Evolutionary conservation across 75 land plant species (phyloP).

Genomic region (Isoetes taiwanensis): DNA sequence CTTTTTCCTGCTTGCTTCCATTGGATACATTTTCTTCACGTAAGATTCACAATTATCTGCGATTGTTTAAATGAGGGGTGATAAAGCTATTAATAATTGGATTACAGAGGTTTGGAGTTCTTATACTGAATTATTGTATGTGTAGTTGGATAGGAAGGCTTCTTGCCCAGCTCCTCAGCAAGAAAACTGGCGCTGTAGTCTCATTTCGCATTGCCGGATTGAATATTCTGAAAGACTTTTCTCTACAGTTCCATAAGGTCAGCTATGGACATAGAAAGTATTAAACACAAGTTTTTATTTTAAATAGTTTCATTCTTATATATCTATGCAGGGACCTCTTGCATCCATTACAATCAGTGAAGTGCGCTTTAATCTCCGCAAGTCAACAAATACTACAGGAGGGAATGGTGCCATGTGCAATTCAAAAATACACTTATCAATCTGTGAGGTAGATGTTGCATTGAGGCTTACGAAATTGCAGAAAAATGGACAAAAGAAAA

Average conservation of each 20-base stretch:
- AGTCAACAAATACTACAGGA: constrained; percentile 50
- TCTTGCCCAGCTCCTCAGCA: constrained; percentile 65
- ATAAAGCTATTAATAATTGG: background rate
- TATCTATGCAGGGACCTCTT: constrained; percentile 80
- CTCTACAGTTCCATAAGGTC: constrained; percentile 74
- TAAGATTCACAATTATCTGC: constrained; percentile 18
- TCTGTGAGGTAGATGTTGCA: constrained; percentile 72
- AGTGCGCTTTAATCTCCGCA: constrained; percentile 59
- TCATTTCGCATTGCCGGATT: constrained; percentile 77
- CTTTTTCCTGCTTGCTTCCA: constrained; percentile 42
- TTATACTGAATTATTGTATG: background rate
- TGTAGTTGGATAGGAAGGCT: constrained; percentile 68
- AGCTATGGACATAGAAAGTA: background rate
- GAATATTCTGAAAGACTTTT: constrained; percentile 62
- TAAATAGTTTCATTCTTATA: constrained; percentile 3
- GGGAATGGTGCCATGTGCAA: constrained; percentile 42
- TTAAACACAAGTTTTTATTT: background rate
- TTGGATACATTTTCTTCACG: constrained; percentile 58
- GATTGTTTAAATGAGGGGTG: background rate
- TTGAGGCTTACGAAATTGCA: constrained; percentile 35
- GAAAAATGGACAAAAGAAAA: constrained; percentile 19
- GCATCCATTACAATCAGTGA: constrained; percentile 84
- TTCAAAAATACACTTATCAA: constrained; percentile 67
- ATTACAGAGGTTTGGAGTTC: background rate
- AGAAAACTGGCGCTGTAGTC: constrained; percentile 51